These are phyloP conservation scores for Gossypium lobatum DNA, from an alignment of 441 rosid genomes.

Conservation along the genomic window DNA sequence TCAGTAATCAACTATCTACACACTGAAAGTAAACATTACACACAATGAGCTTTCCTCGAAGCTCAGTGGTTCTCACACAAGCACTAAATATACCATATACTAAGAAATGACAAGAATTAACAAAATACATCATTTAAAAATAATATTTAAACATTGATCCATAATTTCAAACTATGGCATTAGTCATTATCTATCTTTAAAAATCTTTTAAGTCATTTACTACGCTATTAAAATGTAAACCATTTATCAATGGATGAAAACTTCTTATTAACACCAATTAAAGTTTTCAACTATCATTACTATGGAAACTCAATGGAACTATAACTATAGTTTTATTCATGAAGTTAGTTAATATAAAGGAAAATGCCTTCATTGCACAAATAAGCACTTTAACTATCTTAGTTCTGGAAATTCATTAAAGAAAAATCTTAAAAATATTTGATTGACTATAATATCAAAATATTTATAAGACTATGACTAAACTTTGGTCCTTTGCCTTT, in stretches of 20 bases:
- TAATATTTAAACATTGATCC: not conserved
- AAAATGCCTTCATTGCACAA: not conserved
- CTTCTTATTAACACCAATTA: not conserved
- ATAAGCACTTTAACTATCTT: not conserved
- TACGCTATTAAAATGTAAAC: not conserved
- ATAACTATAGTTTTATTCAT: not conserved
- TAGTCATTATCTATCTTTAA: not conserved
- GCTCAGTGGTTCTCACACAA: not conserved
- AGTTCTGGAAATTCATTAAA: not conserved
- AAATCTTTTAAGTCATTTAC: not conserved
- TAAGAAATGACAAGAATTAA: not conserved
- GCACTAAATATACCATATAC: not conserved
- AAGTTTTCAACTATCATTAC: not conserved
- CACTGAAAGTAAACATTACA: not conserved
- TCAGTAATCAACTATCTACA: not conserved
- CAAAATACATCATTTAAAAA: not conserved
- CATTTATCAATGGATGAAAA: not conserved
- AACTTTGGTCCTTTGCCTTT: not conserved
- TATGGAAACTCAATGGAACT: not conserved
- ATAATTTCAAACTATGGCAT: not conserved
- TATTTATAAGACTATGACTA: not conserved
- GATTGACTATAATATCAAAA: not conserved
- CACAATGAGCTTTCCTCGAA: not conserved
- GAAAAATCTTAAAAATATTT: not conserved
- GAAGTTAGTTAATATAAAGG: not conserved